Evolutionary conservation across 257 asterid genomes (phyloP).

Genomic region (Solanum etuberosum): DNA sequence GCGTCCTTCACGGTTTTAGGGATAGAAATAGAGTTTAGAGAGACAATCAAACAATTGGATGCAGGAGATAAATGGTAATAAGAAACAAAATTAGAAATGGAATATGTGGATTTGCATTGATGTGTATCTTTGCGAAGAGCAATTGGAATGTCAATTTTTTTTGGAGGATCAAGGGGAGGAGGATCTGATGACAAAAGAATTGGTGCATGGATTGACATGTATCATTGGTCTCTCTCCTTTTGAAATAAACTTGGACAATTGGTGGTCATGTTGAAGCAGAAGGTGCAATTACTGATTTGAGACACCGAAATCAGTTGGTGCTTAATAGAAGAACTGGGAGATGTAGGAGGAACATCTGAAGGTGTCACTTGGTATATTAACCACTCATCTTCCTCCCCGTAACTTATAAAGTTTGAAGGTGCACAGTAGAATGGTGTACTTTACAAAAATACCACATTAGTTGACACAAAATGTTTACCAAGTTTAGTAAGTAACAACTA

Average conservation of each 20-base stretch:
- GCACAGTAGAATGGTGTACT: neutral
- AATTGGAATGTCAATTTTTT: neutral
- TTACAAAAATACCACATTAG: neutral
- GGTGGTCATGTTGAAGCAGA: neutral
- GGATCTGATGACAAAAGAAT: neutral
- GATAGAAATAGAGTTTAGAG: neutral
- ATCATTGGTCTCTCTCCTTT: neutral
- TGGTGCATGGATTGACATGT: neutral
- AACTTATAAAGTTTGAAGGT: neutral
- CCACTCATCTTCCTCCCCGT: neutral
- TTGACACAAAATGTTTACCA: neutral
- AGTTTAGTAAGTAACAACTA: neutral
- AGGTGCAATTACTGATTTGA: neutral
- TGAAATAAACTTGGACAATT: neutral
- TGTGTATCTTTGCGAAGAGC: neutral
- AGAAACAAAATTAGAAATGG: neutral
- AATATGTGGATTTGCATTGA: neutral
- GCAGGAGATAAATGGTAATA: neutral
- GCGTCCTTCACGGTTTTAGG: neutral
- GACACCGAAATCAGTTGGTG: neutral
- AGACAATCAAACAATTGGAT: neutral
- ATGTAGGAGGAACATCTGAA: neutral
- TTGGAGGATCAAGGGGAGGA: neutral
- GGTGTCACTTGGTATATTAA: neutral
- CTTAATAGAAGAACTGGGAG: neutral